Conservation (phyloP, 768 basidiomycete genomes). For the Russula earlei region DNA sequence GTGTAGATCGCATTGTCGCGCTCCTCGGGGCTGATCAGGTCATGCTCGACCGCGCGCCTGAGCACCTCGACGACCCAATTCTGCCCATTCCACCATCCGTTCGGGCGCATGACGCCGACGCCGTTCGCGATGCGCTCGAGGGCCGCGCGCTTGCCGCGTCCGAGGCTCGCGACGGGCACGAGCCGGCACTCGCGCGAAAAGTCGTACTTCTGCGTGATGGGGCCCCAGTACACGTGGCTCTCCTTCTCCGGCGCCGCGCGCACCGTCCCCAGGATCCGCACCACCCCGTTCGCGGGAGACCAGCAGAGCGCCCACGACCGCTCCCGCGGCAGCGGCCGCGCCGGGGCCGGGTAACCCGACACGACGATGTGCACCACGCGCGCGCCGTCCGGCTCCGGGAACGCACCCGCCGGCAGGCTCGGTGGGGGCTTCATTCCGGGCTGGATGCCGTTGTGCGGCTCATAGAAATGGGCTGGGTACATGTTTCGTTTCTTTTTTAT, state of each 20-base stretch:
- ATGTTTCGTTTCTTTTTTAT: background rate
- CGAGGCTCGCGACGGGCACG: slow-evolving; percentile 13
- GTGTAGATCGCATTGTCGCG: slow-evolving; percentile 17
- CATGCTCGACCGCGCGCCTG: slow-evolving; percentile 16
- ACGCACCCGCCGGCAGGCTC: slow-evolving; percentile 8
- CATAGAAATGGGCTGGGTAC: slow-evolving; percentile 18
- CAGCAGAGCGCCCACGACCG: slow-evolving; percentile 18
- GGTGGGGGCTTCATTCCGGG: slow-evolving; percentile 18
- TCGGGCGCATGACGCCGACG: slow-evolving; percentile 19
- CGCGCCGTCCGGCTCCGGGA: slow-evolving; percentile 16
- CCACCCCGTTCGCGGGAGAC: slow-evolving; percentile 8
- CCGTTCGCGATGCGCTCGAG: slow-evolving; percentile 16
- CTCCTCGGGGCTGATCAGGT: slow-evolving; percentile 15
- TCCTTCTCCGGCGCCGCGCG: slow-evolving; percentile 15
- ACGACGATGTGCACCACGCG: slow-evolving; percentile 18
- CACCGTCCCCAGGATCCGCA: slow-evolving; percentile 2
- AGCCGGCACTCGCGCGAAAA: slow-evolving; percentile 5
- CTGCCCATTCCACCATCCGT: slow-evolving; percentile 21
- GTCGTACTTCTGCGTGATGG: slow-evolving; percentile 14
- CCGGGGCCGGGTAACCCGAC: slow-evolving; percentile 9
- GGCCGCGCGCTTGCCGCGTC: slow-evolving; percentile 8
- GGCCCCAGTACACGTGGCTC: slow-evolving; percentile 16
- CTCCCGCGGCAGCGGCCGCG: slow-evolving; percentile 15
- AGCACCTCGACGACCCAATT: slow-evolving; percentile 21
- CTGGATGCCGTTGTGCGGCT: slow-evolving; percentile 17